Base-by-base conservation (phyloP, 148 eudicot species). In the Amaranthus cruentus region DNA sequence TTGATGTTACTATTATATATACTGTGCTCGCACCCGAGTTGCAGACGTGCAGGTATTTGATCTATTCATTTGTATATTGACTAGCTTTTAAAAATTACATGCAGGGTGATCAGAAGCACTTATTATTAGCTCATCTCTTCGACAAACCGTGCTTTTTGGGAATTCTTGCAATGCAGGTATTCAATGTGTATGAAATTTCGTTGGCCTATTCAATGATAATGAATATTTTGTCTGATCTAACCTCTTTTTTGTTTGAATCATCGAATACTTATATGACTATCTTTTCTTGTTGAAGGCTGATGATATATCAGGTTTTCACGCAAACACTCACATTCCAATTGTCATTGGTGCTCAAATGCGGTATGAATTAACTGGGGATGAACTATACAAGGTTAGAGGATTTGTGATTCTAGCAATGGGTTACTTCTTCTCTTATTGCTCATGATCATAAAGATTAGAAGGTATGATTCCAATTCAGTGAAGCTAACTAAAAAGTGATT, bases 91-190 rank as follows among this genome's bases (percentile, higher is more conserved):
- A 28, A 0, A 28, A 28, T 28, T 28, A 28, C 38, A 28, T 80
- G 72, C 85, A 95, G 98, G 87, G 86, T 75, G 87, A 95, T 79
- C 68, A 81, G 72, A 91, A 86, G 80, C 96, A 95, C 81, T 80
- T 95, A 66, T 9, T 82, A 72, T 76, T 95, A 84, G 98, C 92
- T 77, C 97, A 91, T 79, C 97, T 95, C 43, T 95, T 95, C 64
- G 98, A 95, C 79, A 95, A 95, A 76, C 98, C 98, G 9, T 95
- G 98, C 84, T 91, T 95, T 81, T 83, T 94, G 71, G 97, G 93
- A 77, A 7, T 89, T 75, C 89, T 94, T 62, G 97, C 98, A 43
- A 49, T 94, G 57, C 82, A 90, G 95, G 98, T 94, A 79, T 18
- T 56, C 43, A 69, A 67, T 43, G 38, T 0, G 2, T 28, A 28